Evolutionary conservation across 2,329 filamentous ascomycete species (phyloP).

Genomic region (Apiospora pterosperma): DNA sequence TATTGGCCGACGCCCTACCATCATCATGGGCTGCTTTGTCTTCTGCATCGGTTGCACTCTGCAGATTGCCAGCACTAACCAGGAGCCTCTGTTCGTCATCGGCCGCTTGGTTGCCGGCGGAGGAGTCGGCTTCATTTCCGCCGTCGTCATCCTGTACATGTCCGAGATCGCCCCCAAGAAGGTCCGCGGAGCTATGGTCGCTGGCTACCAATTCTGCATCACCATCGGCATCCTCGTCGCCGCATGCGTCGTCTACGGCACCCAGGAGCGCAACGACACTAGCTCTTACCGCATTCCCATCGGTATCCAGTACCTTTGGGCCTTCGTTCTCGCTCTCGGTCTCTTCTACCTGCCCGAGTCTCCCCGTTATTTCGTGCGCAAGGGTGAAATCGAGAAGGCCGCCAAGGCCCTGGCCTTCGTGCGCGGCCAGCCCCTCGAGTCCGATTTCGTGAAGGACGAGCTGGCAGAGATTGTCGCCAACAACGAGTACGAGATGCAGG

Average conservation of each 20-base stretch:
- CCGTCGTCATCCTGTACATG: conserved; percentile 70
- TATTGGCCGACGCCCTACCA: conserved; percentile 57
- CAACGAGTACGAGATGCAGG: conserved; percentile 63
- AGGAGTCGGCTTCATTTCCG: conserved; percentile 66
- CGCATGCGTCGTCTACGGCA: conserved; percentile 64
- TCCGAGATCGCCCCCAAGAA: conserved; percentile 57
- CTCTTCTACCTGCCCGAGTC: conserved; percentile 54
- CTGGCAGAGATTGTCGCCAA: conserved; percentile 73
- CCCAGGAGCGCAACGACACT: conserved; percentile 54
- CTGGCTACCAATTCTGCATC: conserved; percentile 75
- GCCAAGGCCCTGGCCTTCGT: conserved; percentile 54
- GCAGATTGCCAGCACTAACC: conserved; percentile 51
- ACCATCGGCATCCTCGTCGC: conserved; percentile 70
- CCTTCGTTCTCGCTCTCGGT: conserved; percentile 33
- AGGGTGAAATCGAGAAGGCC: conserved; percentile 59
- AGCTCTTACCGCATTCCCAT: conserved; percentile 71
- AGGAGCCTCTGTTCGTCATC: conserved; percentile 53
- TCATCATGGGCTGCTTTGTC: conserved; percentile 57
- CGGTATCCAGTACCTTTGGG: conserved; percentile 59
- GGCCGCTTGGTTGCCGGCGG: conserved; percentile 63
- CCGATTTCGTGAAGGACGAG: conserved; percentile 65
- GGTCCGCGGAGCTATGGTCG: conserved; percentile 69
- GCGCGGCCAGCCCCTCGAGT: conserved; percentile 62
- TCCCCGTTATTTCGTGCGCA: conserved; percentile 70
- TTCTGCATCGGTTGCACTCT: conserved; percentile 58